Conservation (phyloP, 1,284 basidiomycete species). For the Ustilago bromivora region DNA sequence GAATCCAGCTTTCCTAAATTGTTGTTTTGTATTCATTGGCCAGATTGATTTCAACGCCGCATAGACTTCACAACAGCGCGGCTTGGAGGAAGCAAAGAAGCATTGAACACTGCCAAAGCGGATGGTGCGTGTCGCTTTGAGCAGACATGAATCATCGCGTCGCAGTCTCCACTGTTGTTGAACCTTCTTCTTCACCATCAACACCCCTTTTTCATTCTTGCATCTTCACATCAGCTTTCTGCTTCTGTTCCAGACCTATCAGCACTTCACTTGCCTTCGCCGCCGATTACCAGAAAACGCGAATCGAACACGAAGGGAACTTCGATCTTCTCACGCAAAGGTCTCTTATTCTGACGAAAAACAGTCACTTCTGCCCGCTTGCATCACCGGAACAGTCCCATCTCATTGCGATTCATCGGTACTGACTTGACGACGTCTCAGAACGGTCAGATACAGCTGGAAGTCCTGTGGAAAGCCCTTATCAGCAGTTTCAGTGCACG, state of each 20-base stretch:
- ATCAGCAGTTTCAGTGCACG: not conserved
- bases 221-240: not conserved
- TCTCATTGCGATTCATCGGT: not conserved
- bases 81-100: not conserved
- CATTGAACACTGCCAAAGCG: not conserved
- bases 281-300: not conserved
- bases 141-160: not conserved
- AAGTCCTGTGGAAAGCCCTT: not conserved
- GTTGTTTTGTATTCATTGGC: conserved; percentile 1
- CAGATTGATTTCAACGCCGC: not conserved
- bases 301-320: not conserved
- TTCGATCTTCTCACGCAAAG: not conserved
- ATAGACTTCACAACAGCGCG: not conserved
- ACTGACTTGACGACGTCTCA: not conserved
- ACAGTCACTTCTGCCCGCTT: not conserved
- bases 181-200: conserved; percentile 4
- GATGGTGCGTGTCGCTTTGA: conserved; percentile 3
- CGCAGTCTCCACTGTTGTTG: not conserved
- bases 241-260: not conserved
- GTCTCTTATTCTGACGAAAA: not conserved
- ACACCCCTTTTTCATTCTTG: not conserved
- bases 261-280: not conserved
- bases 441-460: not conserved
- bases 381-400: not conserved
- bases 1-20: not conserved